Percentiles rank a stretch among this genome's conserved stretches.
Evolutionary conservation across 352 stramenopile genomes (phyloP).

Genomic region (Phytopythium chamaehyphon): DNA sequence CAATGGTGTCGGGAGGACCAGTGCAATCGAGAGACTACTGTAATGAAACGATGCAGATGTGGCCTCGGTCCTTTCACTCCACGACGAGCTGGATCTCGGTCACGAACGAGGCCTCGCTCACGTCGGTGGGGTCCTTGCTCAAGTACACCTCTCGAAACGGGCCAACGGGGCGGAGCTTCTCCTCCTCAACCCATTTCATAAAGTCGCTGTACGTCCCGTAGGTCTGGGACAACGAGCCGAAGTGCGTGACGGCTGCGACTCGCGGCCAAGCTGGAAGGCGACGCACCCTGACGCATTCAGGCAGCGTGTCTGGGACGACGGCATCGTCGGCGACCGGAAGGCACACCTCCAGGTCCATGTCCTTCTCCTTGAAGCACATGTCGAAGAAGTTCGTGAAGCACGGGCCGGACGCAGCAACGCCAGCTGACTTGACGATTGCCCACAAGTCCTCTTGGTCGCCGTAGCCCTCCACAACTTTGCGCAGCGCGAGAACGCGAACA

Average conservation of each 20-base stretch:
- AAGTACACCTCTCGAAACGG: conserved; percentile 43
- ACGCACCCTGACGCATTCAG: conserved; percentile 19
- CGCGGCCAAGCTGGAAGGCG: conserved; percentile 14
- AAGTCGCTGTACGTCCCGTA: conserved; percentile 23
- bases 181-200: conserved; percentile 29
- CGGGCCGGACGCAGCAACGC: conserved; percentile 8
- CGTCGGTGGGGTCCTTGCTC: conserved; percentile 20
- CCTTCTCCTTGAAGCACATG: conserved; percentile 20
- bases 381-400: conserved; percentile 47
- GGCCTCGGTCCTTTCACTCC: no score
- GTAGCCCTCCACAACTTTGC: conserved; percentile 29
- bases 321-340: conserved; percentile 25
- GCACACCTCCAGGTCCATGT: conserved; percentile 55
- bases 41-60: no score
- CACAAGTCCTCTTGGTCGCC: conserved; percentile 27
- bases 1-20: no score
- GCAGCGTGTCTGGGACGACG: conserved; percentile 9
- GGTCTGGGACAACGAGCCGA: conserved; percentile 24
- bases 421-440: conserved; percentile 20
- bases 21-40: no score
- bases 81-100: conserved; percentile 33
- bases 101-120: conserved; percentile 12
- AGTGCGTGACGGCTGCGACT: conserved; percentile 31
- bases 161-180: conserved; percentile 21
- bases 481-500: conserved; percentile 21